Evolutionary conservation across 2,329 filamentous ascomycete species (phyloP), one percentile per base, ranked within the genome.

Genomic region (Colletotrichum neosansevieriae): DNA sequence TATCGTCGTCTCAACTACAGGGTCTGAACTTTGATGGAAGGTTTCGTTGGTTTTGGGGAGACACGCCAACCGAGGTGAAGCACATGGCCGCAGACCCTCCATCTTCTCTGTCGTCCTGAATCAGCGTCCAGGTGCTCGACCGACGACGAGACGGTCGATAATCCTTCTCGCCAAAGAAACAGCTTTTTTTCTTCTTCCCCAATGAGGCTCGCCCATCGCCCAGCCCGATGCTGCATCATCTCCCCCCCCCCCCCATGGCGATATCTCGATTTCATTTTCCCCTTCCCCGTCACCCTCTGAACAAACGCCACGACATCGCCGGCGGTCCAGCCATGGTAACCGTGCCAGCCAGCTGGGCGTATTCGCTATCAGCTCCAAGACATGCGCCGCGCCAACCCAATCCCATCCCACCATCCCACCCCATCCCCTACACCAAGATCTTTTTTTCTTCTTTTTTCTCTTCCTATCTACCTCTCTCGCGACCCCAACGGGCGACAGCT

Each of bases 361-460:
- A 38, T 49, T 60, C 66, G 61, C 61, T 56, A 56, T 65, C 54
- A 60, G 17, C 40, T 62, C 64, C 63, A 63, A 67, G 63, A 57
- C 44, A 63, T 36, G 49, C 42, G 57, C 44, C 51, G 44, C 4
- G 29, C 29, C 29, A 29, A 29, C 6, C 29, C 29, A 29, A 29
- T 29, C 29, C 29, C 29, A 29, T 29, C 11, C n/a, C n/a, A 24
- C n/a, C 56, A 29, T 49, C 58, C 58, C 61, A 58, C 54, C 53
- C 29, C 24, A 59, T 58, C 36, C 36, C 36, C 54, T 38, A 68
- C 44, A 15, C 44, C 10, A n/a, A n/a, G n/a, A 6, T 4, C 13
- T 6, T 19, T 21, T 21, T 38, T 19, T n/a, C 32, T 19, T 12
- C 17, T 9, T 29, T 5, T 29, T 29, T 9, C 4, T 7, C 29